phyloP scores from a whole-genome alignment of 2,329 filamentous ascomycete genomes.

The Leptographium wingfieldii region DNA sequence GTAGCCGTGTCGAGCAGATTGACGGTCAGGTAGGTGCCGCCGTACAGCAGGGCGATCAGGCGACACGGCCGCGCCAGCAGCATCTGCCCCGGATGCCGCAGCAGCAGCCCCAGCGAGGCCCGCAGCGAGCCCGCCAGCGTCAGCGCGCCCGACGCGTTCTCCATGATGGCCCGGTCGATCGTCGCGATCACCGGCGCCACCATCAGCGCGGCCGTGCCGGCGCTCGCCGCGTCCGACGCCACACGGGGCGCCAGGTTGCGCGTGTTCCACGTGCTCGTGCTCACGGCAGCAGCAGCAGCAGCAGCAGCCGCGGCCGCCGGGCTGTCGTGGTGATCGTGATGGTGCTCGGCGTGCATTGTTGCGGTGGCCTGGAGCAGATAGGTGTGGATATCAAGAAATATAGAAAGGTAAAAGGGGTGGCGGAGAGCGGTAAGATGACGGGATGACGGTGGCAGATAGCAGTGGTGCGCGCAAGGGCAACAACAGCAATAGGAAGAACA shows the following conservation, averaged over 20 bases:
- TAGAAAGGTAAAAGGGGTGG: too few relatives aligned
- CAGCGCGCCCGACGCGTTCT: slow-evolving; percentile 61
- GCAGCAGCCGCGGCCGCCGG: neutral
- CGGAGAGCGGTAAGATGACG: neutral
- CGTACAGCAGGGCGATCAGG: slow-evolving; percentile 66
- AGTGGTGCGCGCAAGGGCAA: too few relatives aligned
- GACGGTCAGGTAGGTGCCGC: slow-evolving; percentile 78
- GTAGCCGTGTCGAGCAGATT: slow-evolving; percentile 73
- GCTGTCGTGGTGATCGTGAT: neutral
- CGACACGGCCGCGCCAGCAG: slow-evolving; percentile 54
- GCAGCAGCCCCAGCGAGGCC: slow-evolving; percentile 41
- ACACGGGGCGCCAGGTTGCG: slow-evolving; percentile 20
- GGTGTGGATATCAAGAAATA: too few relatives aligned
- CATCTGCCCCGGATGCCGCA: slow-evolving; percentile 47
- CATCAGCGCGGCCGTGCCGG: slow-evolving; percentile 57
- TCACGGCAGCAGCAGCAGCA: neutral
- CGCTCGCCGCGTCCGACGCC: slow-evolving; percentile 29
- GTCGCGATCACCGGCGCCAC: slow-evolving; percentile 78
- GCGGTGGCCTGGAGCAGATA: neutral
- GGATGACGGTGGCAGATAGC: neutral
- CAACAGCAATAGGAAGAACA: too few relatives aligned
- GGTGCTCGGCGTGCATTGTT: too few relatives aligned
- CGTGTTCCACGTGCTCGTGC: slow-evolving; percentile 10
- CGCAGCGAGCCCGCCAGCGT: slow-evolving; percentile 47
- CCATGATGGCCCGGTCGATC: slow-evolving; percentile 79